These are phyloP conservation scores for Atractiella rhizophila DNA, from an alignment of 768 basidiomycete genomes.

Conservation along the genomic window DNA sequence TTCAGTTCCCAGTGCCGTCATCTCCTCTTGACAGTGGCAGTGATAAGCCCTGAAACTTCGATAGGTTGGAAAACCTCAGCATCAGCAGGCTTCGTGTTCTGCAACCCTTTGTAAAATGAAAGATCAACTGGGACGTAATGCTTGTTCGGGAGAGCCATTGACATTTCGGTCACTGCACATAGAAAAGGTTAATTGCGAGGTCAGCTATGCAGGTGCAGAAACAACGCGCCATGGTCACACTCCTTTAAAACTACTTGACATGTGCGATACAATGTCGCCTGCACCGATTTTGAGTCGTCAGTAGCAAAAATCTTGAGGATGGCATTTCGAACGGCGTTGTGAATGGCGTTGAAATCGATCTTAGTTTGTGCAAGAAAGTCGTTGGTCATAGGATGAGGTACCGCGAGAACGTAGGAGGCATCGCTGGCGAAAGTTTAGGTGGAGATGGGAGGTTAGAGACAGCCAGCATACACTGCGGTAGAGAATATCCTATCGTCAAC, in stretches of 20 bases:
- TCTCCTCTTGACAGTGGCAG: conserved; percentile 14
- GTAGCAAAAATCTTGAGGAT: conserved; percentile 23
- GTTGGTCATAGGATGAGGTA: conserved; percentile 35
- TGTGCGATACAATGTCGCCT: background rate
- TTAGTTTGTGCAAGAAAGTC: conserved; percentile 36
- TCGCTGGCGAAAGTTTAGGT: conserved; percentile 27
- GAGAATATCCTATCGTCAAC: conserved; percentile 77
- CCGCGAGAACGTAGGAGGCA: conserved; percentile 16
- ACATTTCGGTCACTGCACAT: background rate
- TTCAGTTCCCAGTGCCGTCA: too few species aligned
- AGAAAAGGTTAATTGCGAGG: conserved; percentile 38
- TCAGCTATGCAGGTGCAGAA: conserved; percentile 40
- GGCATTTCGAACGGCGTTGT: conserved; percentile 82
- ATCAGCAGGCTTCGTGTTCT: conserved; percentile 25
- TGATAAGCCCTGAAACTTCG: conserved; percentile 24
- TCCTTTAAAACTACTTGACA: conserved; percentile 65
- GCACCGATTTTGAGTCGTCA: background rate
- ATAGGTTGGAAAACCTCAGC: conserved; percentile 75
- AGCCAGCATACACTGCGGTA: conserved; percentile 47
- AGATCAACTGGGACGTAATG: conserved; percentile 80
- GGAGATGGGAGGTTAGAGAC: conserved; percentile 20
- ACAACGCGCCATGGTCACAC: conserved; percentile 35
- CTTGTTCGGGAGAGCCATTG: conserved; percentile 24
- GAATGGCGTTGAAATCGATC: conserved; percentile 53
- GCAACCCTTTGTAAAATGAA: conserved; percentile 32